Evolutionary conservation across 192 early-diverging fungal genomes (phyloP), one percentile per base, ranked within the genome.

Genomic region (Umbelopsis isabellina): DNA sequence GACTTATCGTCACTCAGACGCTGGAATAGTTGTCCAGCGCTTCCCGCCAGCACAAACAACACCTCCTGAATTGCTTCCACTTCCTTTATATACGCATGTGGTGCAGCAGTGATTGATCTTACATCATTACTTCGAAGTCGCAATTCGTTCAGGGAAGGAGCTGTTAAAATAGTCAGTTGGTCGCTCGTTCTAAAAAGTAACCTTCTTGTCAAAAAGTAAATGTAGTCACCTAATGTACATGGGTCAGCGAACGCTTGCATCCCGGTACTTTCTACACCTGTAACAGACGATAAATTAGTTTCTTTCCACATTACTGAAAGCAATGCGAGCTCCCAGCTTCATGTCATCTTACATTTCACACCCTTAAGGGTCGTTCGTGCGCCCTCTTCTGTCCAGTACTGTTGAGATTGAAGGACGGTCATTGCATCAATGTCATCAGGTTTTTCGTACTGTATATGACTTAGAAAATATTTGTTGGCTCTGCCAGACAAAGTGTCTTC

Each of bases 61-160:
- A 83, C 66, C 47, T 83, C 82, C 23, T 76, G 70, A 23, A 83
- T 66, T 4, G 75, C 68, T 49, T 78, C 76, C 21, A 73, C 37
- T 46, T 83, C 82, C 6, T 64, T 61, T 18, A 83, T 55, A 25
- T 73, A 72, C 45, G 51, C 55, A 10, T 49, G 18, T 7, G 30
- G 22, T 13, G 30, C 48, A 41, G 65, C 66, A 13, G 65, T 65
- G 35, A 72, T 20, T 30, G 71, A 77, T 25, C 53, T 46, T 18
- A 72, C 48, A 37, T 71, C 23, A 11, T 45, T n/a, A 52, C 69
- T 61, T 68, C 49, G 27, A 48, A 53, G 69, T 12, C 22, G 33
- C 10, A 53, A 15, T 20, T 72, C 21, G 35, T 35, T 50, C 1
- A 83, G 44, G 2, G 53, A 52, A 41, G 66, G 51, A 30, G 33